Evolutionary conservation across 495 filamentous ascomycete genomes (phyloP), one percentile per base, ranked within the genome.

Genomic region (Cercophora sp.): DNA sequence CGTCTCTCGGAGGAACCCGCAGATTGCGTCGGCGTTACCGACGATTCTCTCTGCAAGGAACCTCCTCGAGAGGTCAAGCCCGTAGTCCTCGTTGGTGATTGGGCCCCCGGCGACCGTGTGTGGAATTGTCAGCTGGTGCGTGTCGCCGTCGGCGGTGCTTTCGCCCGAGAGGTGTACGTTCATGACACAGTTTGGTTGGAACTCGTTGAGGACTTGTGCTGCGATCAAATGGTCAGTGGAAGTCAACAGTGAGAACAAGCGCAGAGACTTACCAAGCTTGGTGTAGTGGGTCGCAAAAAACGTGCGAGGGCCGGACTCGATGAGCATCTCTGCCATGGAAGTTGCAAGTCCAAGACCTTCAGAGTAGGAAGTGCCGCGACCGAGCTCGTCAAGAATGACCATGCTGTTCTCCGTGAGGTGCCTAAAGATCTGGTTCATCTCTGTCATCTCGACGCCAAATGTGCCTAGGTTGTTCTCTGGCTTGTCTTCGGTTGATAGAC

Each of bases 281-380:
- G 79, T 78, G 60, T 96, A 97, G 64, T 98, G 93, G 0, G 93
- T 96, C 18, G 83, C 89, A 63, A 97, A 98, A 84, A 90, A 96
- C 5, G 96, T 81, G 2, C 89, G 70, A 0, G 89, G 79, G 46
- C 79, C 75, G 51, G 81, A 91, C 26, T 88, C 76, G 8, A 98
- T 79, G 15, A 98, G 71, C 1, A 87, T 87, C 72, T 97, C 93
- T 3, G 89, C 82, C 60, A 96, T 85, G 19, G 89, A 84, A 40
- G 96, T 65, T n/a, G 93, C 91, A 61, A 97, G 88, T 11, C 88
- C 85, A 9, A 96, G 72, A 0, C 94, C 93, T 65, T 97, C 94
- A 36, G 83, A 80, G 1, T 87, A 89, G 63, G 89, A 92, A 9
- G 94, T 97, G 6, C 91, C 94, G 18, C 93, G 81, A 13, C 93